Evolutionary conservation across 2,329 filamentous ascomycete species (phyloP).

Genomic region (Akanthomyces uredinophilus): DNA sequence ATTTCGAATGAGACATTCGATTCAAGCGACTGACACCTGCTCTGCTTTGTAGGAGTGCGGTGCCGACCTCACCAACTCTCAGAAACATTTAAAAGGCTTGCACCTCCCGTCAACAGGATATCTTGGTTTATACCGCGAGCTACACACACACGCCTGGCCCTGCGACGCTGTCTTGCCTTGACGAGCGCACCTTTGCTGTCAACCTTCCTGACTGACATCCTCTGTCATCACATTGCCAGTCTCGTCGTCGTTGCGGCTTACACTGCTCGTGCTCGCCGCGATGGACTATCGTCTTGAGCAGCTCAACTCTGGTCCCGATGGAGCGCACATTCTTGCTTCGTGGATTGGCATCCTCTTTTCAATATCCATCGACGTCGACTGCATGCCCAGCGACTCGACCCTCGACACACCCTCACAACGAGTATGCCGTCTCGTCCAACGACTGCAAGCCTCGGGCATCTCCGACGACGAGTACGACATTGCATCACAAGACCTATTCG

Average conservation of each 20-base stretch:
- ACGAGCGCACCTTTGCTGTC: too few species aligned
- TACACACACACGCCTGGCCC: too few species aligned
- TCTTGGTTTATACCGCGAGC: too few species aligned
- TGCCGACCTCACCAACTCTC: too few species aligned
- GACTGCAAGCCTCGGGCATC: conserved; percentile 30
- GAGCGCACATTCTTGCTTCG: neutral
- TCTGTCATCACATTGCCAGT: too few species aligned
- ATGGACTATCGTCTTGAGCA: conserved; percentile 36
- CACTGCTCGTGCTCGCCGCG: neutral
- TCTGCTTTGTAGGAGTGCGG: too few species aligned
- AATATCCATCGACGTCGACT: neutral
- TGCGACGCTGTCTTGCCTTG: too few species aligned
- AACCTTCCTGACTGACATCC: too few species aligned
- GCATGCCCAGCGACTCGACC: neutral
- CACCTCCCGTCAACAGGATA: too few species aligned
- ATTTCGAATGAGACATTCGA: too few species aligned
- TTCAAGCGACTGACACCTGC: too few species aligned
- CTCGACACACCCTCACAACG: neutral
- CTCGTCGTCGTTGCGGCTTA: neutral
- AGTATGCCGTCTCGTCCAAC: conserved; percentile 24
- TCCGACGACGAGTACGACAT: neutral
- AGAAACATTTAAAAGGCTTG: too few species aligned
- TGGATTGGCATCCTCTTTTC: conserved; percentile 6
- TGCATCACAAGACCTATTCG: neutral
- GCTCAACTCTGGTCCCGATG: neutral